Base-by-base conservation (phyloP, 768 basidiomycete genomes). In the Butyriboletus loyo region DNA sequence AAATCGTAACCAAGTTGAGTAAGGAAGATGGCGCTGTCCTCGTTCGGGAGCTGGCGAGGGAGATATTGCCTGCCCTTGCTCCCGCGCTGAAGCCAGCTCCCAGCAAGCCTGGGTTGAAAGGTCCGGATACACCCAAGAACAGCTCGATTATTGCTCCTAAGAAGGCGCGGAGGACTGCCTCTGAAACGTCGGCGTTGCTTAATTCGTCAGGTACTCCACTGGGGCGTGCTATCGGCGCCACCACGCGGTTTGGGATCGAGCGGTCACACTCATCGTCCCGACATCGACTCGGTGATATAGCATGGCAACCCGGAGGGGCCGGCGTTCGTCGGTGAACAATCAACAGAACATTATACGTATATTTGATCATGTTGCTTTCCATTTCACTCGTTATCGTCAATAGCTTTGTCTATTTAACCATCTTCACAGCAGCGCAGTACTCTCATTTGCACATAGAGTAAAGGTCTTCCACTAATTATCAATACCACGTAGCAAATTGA, bases 1-100 rank as follows among this genome's bases (percentile, higher is more conserved):
- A 85, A 31, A 83, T 93, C 4, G 91, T 99, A 51, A 82, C 85
- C 58, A 79, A 80, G 55, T 73, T 98, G 44, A 91, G 89, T 64
- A 80, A 83, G 56, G 84, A 86, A 45, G 97, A 99, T 66, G 89
- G 84, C 13, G 94, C 96, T 0, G 87, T 98, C 17, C 79, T 99
- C 27, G 93, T 97, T 17, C 78, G 90, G 52, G 91, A 98, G 67
- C 71, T 97, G 40, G 92, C 92, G 19, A 79, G 87, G 60, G 91
- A 93, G 69, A 91, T 93, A 53, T 75, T 91, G 22, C 91, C 91
- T 0, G 79, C 84, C 0, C 77, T 93, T 38, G 80, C 81, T 34
- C 89, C 90, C 3, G 89, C 79, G 7, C 69, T 91, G 60, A 83
- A 77, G 64, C 87, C 87, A 11, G 73, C 70, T 0, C 60, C 61